A percentile compares a stretch with the other conserved stretches of the same genome.
Conservation (phyloP, 805 yeast species). For the Lipomyces chichibuensis region DNA sequence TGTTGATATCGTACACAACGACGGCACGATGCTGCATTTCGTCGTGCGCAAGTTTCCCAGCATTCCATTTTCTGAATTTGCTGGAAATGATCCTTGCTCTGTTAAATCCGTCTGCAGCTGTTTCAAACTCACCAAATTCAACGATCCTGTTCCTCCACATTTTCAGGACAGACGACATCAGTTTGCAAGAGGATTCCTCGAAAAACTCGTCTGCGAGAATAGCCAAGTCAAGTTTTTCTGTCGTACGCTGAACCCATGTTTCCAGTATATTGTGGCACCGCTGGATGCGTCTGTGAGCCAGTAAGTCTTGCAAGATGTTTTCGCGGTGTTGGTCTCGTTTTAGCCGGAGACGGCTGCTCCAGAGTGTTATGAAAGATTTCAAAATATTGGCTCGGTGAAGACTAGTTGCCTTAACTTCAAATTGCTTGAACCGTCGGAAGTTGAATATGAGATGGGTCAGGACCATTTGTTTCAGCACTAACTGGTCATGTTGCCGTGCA, state of each 20-base stretch:
- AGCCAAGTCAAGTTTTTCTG: conserved; percentile 9
- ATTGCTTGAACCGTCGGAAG: not conserved
- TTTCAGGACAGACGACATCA: not conserved
- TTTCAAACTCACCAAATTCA: not conserved
- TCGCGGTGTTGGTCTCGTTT: conserved; percentile 3
- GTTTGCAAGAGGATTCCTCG: not conserved
- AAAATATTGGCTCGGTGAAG: not conserved
- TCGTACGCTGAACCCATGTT: conserved; percentile 19
- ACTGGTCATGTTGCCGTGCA: not conserved
- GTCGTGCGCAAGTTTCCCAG: not conserved
- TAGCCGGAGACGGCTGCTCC: conserved; percentile 4
- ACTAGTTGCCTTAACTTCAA: not conserved
- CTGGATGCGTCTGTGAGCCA: not conserved
- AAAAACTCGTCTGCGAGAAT: conserved; percentile 7
- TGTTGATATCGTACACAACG: conserved; percentile 24
- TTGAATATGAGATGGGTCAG: not conserved
- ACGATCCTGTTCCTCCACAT: conserved; percentile 3
- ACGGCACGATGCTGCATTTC: conserved; percentile 11
- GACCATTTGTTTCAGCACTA: not conserved
- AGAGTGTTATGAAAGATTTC: not conserved
- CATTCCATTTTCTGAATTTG: conserved; percentile 8
- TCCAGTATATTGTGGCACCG: not conserved
- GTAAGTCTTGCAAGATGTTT: not conserved
- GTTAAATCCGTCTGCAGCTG: conserved; percentile 4
- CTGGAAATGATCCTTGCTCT: not conserved